Conservation (phyloP, 257 asterid genomes). For the Ligustrum vulgare region DNA sequence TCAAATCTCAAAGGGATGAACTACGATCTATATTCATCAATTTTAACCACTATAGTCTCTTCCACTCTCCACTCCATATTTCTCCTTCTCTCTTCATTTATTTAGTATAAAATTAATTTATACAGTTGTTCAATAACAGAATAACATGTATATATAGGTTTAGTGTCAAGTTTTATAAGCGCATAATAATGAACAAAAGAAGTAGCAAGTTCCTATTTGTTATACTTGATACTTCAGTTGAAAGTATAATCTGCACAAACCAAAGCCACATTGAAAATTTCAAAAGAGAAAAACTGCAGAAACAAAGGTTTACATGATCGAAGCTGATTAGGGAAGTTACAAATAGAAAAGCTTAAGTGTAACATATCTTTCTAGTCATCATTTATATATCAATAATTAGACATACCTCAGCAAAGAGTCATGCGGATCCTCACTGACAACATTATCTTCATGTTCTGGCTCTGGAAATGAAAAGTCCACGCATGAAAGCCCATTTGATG, state of each 20-base stretch:
- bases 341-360: background rate
- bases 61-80: background rate
- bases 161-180: background rate
- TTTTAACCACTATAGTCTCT: background rate
- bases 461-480: constrained; percentile 57
- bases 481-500: constrained; percentile 52
- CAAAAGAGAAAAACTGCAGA: background rate
- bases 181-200: background rate
- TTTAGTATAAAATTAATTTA: background rate
- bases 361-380: background rate
- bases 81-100: background rate
- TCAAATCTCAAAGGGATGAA: background rate
- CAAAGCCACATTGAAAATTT: background rate
- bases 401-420: constrained; percentile 38
- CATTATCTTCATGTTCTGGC: constrained; percentile 34
- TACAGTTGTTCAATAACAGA: background rate
- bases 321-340: background rate
- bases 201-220: background rate
- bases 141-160: background rate
- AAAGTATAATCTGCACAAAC: background rate
- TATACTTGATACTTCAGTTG: background rate
- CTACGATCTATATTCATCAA: background rate
- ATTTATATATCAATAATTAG: background rate
- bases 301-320: background rate
- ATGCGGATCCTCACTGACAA: constrained; percentile 36